Conservation (phyloP, 2,329 filamentous ascomycete genomes). For the Alternaria tenuissima region DNA sequence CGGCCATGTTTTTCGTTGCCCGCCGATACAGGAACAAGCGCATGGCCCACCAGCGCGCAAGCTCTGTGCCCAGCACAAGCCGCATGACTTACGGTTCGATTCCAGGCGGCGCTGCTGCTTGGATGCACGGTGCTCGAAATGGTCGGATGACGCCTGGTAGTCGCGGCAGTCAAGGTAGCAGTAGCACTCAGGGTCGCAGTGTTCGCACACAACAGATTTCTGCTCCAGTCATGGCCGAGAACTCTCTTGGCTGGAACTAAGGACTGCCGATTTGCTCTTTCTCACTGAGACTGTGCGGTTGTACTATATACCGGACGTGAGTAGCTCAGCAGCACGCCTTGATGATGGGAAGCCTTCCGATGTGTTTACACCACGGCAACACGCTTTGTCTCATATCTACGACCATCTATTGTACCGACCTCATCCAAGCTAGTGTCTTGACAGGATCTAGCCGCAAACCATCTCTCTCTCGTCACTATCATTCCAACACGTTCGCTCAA, state of each 20-base stretch:
- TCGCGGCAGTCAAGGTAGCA: constrained; percentile 48
- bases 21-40: constrained; percentile 89
- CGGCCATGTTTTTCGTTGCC: constrained; percentile 92
- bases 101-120: constrained; percentile 57
- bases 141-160: constrained; percentile 53
- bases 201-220: constrained; percentile 79
- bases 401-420: constrained; percentile 16
- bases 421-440: constrained; percentile 28
- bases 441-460: constrained; percentile 21
- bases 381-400: constrained; percentile 9
- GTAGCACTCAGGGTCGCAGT: constrained; percentile 71
- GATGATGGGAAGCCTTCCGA: constrained; percentile 16
- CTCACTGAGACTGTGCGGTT: constrained; percentile 32
- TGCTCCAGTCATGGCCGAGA: constrained; percentile 89
- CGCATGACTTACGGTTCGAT: constrained; percentile 53
- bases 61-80: constrained; percentile 77
- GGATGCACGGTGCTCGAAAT: constrained; percentile 56
- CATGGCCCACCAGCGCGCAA: constrained; percentile 77
- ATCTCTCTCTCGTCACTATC: constrained; percentile 32
- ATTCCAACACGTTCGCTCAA: constrained; percentile 49
- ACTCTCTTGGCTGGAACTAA: constrained; percentile 96
- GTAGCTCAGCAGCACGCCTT: constrained; percentile 10
- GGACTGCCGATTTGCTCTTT: neutral
- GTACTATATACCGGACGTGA: constrained; percentile 40
- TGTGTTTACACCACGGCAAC: constrained; percentile 30